Base-by-base conservation (phyloP, 352 stramenopile species). In the Globisporangium nodosum region DNA sequence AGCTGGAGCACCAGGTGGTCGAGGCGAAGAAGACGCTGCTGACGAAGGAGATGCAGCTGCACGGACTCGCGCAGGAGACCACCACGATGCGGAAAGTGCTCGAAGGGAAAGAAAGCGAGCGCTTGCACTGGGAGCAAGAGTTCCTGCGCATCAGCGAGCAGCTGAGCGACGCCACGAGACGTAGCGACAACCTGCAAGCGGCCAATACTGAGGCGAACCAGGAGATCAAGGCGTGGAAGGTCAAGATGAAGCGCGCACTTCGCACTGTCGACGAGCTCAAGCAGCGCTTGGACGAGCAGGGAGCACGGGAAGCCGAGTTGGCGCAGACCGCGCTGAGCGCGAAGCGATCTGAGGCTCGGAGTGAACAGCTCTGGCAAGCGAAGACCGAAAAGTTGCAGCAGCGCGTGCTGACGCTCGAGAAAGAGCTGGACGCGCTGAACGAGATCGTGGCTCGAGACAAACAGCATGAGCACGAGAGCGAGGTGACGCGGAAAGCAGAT, bases 31-130 rank as follows among this genome's bases (percentile, higher is more conserved):
- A 78, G 49, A 63, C 68, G 12, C 39, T 87, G n/a, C 65, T 88
- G 49, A 84, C 69, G 31, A 70, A 66, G 31, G 77, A 90, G 54
- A 87, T 90, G 76, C 70, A 81, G 31, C 60, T 82, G 45, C 70
- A 87, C 46, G 76, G 85, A 12, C 68, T 78, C 33, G 51, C 60
- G 16, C 70, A 86, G 60, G 65, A 77, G 37, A 54, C 64, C 21
- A 60, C 57, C 21, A 58, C 59, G 18, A 62, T 85, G 12, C 60
- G 72, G 50, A 60, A 50, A 18, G 49, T 51, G 49, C 47, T 87
- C 31, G 57, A 63, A 12, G 66, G 56, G 5, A 73, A 78, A 49
- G 66, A 80, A 35, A 65, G 74, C 21, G 73, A 81, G 54, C 73
- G 68, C 24, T 51, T 65, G n/a, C 69, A 85, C 52, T 90, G 74